Base-by-base conservation (phyloP, 106 monocot species). In the Ottelia alismoides region DNA sequence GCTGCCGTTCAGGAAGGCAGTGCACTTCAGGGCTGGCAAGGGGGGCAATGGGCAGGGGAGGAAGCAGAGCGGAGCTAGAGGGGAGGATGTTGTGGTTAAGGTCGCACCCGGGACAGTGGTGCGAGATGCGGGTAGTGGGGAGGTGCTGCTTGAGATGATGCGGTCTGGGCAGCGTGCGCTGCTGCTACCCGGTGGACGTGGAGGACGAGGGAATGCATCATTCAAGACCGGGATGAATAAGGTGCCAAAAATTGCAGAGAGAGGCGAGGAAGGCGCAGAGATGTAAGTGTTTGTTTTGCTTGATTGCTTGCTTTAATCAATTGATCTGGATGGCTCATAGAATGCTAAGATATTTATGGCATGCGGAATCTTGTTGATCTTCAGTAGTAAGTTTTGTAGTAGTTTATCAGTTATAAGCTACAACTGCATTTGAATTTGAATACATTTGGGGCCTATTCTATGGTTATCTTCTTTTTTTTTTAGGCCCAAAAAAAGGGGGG, bases 161-260 rank as follows among this genome's bases (percentile, higher is more conserved):
- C 65, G 56, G 2, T 76, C 88, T 2, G 89, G 89, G 51, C 84
- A 98, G 55, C 60, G 72, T 49, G 85, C 88, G 0, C 62, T 89
- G 45, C 70, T 98, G 20, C 51, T 98, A 67, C 89, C 85, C 1
- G 96, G 96, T 10, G 96, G 96, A 17, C 58, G 96, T 22, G 96
- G 96, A 17, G 96, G 96, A 18, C 81, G 79, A 24, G 96, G 96
- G 28, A 98, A 98, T 57, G 89, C 96, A 0, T 63, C 85, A 21
- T 98, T 98, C 53, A 98, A 85, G 70, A 69, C 89, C 0, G 96
- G 96, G 28, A 77, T 45, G 1, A 78, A 82, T 27, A 98, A 79
- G 71, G 81, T 74, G 14, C 96, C 96, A 0, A 98, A 77, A 58
- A 85, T 98, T 32, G 89, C 96, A 11, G 96, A 98, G 78, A 85